A percentile compares a stretch with the other conserved stretches of the same genome.
phyloP scores from a whole-genome alignment of 2,329 filamentous ascomycete species.

The Rasamsonia emersonii region DNA sequence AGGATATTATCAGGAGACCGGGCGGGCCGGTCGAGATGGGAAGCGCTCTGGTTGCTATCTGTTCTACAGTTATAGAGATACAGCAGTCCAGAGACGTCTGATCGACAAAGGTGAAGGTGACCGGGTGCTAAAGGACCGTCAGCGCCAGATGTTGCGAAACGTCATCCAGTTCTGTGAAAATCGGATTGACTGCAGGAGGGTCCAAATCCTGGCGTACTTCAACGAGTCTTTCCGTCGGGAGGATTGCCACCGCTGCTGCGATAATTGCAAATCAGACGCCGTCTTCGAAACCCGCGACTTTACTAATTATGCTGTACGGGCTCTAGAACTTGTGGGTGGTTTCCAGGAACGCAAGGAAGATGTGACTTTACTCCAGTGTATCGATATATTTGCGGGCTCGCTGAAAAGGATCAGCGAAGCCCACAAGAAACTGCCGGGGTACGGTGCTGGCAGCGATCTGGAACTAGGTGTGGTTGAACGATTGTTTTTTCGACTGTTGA shows the following conservation, averaged over 20 bases:
- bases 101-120: constrained; percentile 74
- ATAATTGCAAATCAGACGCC: constrained; percentile 73
- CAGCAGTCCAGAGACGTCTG: constrained; percentile 64
- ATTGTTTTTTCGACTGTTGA: constrained; percentile 68
- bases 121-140: constrained; percentile 70
- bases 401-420: constrained; percentile 51
- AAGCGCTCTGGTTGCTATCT: constrained; percentile 81
- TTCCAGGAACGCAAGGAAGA: constrained; percentile 32
- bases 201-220: constrained; percentile 89
- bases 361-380: constrained; percentile 69
- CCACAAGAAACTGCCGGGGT: constrained; percentile 48
- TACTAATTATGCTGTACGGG: constrained; percentile 62
- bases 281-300: constrained; percentile 69
- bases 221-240: constrained; percentile 68
- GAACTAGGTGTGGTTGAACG: constrained; percentile 71
- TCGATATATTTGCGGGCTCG: constrained; percentile 73
- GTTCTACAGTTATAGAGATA: constrained; percentile 76
- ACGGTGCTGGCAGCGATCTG: constrained; percentile 61
- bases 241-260: constrained; percentile 68
- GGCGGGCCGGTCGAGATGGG: constrained; percentile 86
- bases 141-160: constrained; percentile 73
- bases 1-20: constrained; percentile 97
- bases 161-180: constrained; percentile 89
- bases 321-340: constrained; percentile 57
- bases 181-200: constrained; percentile 73